Percentiles rank a stretch among this genome's conserved stretches.
Evolutionary conservation across 176 grass and related monocot genomes (phyloP).

Genomic region (Triticum urartu): DNA sequence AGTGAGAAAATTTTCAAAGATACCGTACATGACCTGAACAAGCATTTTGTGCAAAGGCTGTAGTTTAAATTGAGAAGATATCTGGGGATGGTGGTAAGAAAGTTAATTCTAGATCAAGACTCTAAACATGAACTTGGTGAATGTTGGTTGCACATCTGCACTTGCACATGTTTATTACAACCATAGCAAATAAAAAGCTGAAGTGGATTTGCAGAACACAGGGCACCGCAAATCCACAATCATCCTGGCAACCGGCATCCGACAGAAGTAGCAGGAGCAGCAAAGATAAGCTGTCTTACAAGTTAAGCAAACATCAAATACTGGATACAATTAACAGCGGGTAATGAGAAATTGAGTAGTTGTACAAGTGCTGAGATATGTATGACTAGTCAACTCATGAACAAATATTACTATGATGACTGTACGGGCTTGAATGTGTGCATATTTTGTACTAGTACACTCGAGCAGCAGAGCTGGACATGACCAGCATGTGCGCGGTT

Average conservation of each 20-base stretch:
- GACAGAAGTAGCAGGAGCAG: not conserved
- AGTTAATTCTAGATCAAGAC: not conserved
- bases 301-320: not conserved
- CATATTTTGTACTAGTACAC: not conserved
- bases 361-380: not conserved
- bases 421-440: not conserved
- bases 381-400: not conserved
- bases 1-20: not conserved
- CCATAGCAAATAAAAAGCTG: not conserved
- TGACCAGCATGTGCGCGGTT: not conserved
- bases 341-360: not conserved
- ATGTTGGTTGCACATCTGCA: not conserved
- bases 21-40: not conserved
- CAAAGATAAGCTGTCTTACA: not conserved
- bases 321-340: not conserved
- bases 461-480: too few relatives aligned
- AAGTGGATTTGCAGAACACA: not conserved
- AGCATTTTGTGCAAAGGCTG: not conserved
- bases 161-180: not conserved
- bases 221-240: not conserved
- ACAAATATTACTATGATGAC: not conserved
- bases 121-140: not conserved
- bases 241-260: not conserved
- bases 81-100: not conserved
- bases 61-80: not conserved